These are phyloP conservation scores for Xylaria sp. DNA, from an alignment of 2,329 filamentous ascomycete genomes.

Conservation along the genomic window DNA sequence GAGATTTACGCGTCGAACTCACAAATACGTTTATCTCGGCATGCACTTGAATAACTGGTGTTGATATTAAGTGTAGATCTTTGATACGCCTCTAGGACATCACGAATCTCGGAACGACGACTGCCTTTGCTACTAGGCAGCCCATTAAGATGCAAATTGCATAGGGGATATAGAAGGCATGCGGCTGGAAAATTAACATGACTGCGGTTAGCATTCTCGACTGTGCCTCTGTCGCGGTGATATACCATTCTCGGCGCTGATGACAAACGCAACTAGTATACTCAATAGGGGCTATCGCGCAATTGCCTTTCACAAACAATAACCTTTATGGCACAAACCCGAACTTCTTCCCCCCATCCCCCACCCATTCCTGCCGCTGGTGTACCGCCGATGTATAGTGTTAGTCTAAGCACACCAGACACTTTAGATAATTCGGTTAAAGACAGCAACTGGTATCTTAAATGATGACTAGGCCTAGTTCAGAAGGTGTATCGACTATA, in stretches of 20 bases:
- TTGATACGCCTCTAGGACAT: background rate
- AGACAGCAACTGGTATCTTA: background rate
- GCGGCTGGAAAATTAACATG: background rate
- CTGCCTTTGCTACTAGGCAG: background rate
- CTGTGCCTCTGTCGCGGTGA: background rate
- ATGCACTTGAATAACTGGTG: slow-evolving; percentile 1
- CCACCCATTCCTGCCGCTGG: background rate
- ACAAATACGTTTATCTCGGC: background rate
- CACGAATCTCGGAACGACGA: background rate
- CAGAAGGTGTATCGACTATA: background rate
- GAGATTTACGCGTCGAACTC: slow-evolving; percentile 36
- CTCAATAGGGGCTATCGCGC: background rate
- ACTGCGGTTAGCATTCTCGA: slow-evolving; percentile 1
- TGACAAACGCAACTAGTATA: slow-evolving; percentile 12
- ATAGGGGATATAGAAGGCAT: background rate
- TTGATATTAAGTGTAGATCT: slow-evolving; percentile 13
- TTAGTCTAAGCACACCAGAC: background rate
- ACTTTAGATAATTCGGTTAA: background rate
- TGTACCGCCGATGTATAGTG: too few relatives aligned
- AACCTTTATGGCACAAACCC: background rate
- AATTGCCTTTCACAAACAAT: slow-evolving; percentile 5
- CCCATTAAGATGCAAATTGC: background rate
- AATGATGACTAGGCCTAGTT: background rate
- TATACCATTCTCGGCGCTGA: background rate
- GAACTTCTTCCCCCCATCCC: background rate